Conservation (phyloP, 1,139 yeast genomes). For the Scheffersomyces illinoinensis region DNA sequence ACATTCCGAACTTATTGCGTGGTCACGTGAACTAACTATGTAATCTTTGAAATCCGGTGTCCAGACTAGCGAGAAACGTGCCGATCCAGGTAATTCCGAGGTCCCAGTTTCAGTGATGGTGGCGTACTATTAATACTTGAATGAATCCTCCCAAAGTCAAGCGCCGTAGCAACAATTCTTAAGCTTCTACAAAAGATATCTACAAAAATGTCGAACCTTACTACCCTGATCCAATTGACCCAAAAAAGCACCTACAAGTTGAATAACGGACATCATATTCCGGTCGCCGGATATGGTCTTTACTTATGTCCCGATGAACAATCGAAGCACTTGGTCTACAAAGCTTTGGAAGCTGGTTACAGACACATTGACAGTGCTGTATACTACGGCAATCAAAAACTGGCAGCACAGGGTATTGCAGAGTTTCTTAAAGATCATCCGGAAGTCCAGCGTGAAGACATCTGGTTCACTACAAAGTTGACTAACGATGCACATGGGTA, state of each 20-base stretch:
- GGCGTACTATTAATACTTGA: not conserved
- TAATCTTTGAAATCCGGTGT: not conserved
- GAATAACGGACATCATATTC: constrained; percentile 39
- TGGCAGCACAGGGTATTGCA: constrained; percentile 33
- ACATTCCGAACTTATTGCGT: not conserved
- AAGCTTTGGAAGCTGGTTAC: constrained; percentile 60
- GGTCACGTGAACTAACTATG: not conserved
- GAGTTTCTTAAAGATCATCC: constrained; percentile 45
- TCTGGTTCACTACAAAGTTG: constrained; percentile 37
- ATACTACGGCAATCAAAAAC: constrained; percentile 20
- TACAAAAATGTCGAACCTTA: constrained; percentile 20
- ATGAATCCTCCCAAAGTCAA: not conserved
- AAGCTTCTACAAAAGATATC: not conserved
- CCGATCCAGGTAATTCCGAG: not conserved
- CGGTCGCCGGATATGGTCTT: constrained; percentile 43
- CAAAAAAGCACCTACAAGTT: constrained; percentile 30
- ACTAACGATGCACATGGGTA: constrained; percentile 21
- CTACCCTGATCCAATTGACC: constrained; percentile 32
- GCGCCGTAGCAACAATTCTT: not conserved
- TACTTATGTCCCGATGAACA: constrained; percentile 26
- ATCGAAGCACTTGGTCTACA: constrained; percentile 30
- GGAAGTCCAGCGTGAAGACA: constrained; percentile 27
- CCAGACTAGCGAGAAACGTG: not conserved
- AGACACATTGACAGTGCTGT: constrained; percentile 68
- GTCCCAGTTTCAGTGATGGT: not conserved